Conservation (phyloP, 129 eudicot genomes). For the Chrysanthemum seticuspe region DNA sequence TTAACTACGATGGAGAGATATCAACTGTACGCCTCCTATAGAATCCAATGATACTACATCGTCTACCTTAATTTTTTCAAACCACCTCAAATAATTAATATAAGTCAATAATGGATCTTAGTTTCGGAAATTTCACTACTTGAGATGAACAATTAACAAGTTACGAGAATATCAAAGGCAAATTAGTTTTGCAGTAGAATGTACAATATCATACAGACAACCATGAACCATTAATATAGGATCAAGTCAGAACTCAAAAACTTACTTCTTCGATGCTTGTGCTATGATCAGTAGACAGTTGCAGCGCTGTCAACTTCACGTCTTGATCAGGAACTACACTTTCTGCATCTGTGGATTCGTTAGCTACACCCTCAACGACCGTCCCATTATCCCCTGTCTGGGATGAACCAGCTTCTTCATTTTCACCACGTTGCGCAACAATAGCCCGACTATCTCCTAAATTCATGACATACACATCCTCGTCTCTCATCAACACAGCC, state of each 20-base stretch:
- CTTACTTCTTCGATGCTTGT: constrained; percentile 97
- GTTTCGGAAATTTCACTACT: background rate
- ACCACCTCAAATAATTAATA: constrained; percentile 12
- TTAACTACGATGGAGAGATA: constrained; percentile 13
- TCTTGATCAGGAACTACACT: constrained; percentile 40
- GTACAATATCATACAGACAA: constrained; percentile 6
- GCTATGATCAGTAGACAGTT: constrained; percentile 96
- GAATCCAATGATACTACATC: constrained; percentile 19
- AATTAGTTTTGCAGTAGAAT: background rate
- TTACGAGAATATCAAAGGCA: too few species aligned
- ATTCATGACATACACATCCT: constrained; percentile 99
- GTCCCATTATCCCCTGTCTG: constrained; percentile 31
- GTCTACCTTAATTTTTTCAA: background rate
- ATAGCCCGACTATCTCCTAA: constrained; percentile 98
- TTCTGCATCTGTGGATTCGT: constrained; percentile 47
- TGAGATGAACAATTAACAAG: too few species aligned
- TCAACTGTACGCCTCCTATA: constrained; percentile 5
- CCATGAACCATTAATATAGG: constrained; percentile 6
- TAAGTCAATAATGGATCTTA: background rate
- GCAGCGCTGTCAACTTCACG: constrained; percentile 67
- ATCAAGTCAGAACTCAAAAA: constrained; percentile 9
- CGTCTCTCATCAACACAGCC: constrained; percentile 92
- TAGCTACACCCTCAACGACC: constrained; percentile 50
- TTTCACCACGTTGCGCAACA: constrained; percentile 68
- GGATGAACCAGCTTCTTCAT: constrained; percentile 40